phyloP scores from a whole-genome alignment of 2,329 filamentous ascomycete species.

The Monosporascus sp. region DNA sequence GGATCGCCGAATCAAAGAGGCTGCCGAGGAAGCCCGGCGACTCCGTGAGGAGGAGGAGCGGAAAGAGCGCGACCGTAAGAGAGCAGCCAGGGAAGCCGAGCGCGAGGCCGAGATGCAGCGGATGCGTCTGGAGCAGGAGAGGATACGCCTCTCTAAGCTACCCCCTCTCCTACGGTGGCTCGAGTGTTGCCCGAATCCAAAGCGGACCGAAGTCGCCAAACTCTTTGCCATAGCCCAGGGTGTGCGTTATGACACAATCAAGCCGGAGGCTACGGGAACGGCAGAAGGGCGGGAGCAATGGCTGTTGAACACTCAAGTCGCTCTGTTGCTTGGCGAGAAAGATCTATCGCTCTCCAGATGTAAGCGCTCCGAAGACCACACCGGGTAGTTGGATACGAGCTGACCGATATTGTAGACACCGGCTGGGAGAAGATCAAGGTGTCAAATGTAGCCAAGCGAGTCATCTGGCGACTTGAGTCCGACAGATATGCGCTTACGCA shows the following conservation, averaged over 20 bases:
- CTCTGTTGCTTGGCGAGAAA: conserved; percentile 59
- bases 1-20: conserved; percentile 42
- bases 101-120: conserved; percentile 47
- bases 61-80: conserved; percentile 41
- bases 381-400: background rate
- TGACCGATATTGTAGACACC: conserved; percentile 38
- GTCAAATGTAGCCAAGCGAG: conserved; percentile 47
- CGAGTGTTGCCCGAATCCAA: conserved; percentile 46
- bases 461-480: conserved; percentile 55
- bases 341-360: conserved; percentile 55
- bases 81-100: conserved; percentile 36
- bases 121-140: conserved; percentile 49
- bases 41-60: conserved; percentile 48
- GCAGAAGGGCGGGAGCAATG: conserved; percentile 58
- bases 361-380: conserved; percentile 31
- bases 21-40: conserved; percentile 42
- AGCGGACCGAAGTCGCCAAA: conserved; percentile 42
- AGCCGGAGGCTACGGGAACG: conserved; percentile 45
- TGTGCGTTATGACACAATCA: conserved; percentile 59
- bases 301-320: conserved; percentile 60
- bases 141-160: conserved; percentile 48
- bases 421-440: conserved; percentile 53
- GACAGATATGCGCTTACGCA: conserved; percentile 50
- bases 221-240: conserved; percentile 54
- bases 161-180: conserved; percentile 59